Base-by-base conservation (phyloP, 2,329 filamentous ascomycete species). In the Nigrograna mackinnonii region DNA sequence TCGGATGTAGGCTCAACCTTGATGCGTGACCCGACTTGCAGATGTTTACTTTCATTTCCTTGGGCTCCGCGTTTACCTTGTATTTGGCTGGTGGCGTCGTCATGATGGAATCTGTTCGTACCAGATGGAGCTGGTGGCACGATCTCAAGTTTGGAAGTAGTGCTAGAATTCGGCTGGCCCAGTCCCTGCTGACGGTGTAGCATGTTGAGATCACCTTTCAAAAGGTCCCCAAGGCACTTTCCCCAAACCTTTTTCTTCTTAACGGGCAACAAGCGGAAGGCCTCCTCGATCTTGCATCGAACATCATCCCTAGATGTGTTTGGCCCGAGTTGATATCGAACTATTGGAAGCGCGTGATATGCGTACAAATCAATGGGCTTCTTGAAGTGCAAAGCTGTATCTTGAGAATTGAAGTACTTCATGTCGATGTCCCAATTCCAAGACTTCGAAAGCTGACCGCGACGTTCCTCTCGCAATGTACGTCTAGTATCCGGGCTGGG, bases 381-480 rank as follows among this genome's bases (percentile, higher is more conserved):
- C 6, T 44, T 22, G 35, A 63, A 62, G 5, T 40, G 17, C 2
- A 21, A 14, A n/a, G 19, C 7, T 13, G 50, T 12, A n/a, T 41
- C 32, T 13, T 44, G 36, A 2, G 36, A 5, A n/a, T 20, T 32
- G 4, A 52, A 7, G 11, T 33, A 11, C 5, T 19, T 12, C 1
- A 39, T 28, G 4, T 57, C 33, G 4, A 65, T 18, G 20, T 62
- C 12, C 58, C 61, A 64, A 5, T 46, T 34, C 53, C 54, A 58
- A 1, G 37, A 35, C 2, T 37, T 44, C 3, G 57, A 58, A n/a
- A n/a, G n/a, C n/a, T n/a, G n/a, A n/a, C n/a, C n/a, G n/a, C n/a
- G n/a, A n/a, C n/a, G n/a, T n/a, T n/a, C n/a, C n/a, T n/a, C n/a
- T n/a, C n/a, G n/a, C n/a, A n/a, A n/a, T n/a, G n/a, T n/a, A n/a